phyloP scores from a whole-genome alignment of 257 asterid species.

The Solanum appendiculatum region DNA sequence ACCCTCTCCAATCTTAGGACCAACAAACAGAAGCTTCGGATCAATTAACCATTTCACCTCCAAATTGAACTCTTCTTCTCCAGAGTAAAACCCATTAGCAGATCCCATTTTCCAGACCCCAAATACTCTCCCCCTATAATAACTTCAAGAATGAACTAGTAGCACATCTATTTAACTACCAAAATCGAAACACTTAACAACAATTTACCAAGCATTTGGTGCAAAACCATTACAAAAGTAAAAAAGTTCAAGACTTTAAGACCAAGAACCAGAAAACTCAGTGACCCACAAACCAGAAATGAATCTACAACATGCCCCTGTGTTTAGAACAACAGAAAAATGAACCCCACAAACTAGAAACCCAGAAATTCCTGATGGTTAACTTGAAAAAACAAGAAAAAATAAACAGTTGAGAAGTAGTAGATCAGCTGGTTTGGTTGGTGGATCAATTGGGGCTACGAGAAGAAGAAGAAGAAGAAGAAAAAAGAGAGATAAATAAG shows the following conservation, averaged over 20 bases:
- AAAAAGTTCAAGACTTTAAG: neutral
- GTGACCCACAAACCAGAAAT: neutral
- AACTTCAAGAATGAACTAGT: conserved; percentile 6
- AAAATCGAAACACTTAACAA: neutral
- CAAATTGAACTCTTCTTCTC: conserved; percentile 56
- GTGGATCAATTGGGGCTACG: neutral
- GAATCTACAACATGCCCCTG: neutral
- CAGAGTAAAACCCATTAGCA: conserved; percentile 54
- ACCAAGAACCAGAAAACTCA: neutral
- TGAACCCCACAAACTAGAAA: conserved; percentile 18
- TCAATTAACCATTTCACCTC: conserved; percentile 79
- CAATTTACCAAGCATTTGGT: neutral
- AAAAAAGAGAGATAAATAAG: neutral
- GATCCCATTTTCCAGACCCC: conserved; percentile 51
- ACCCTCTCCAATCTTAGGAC: conserved; percentile 97
- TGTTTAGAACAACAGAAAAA: conserved; percentile 1
- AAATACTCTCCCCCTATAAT: neutral
- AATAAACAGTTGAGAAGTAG: neutral
- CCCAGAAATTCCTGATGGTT: neutral
- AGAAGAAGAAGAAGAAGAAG: neutral
- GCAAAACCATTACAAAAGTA: conserved; percentile 1
- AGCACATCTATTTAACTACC: conserved; percentile 15
- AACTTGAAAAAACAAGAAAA: neutral
- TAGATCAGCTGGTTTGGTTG: neutral
- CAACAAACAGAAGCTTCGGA: conserved; percentile 84